phyloP scores from a whole-genome alignment of 441 rosid genomes.

The Bocquillonia castaneifolia region DNA sequence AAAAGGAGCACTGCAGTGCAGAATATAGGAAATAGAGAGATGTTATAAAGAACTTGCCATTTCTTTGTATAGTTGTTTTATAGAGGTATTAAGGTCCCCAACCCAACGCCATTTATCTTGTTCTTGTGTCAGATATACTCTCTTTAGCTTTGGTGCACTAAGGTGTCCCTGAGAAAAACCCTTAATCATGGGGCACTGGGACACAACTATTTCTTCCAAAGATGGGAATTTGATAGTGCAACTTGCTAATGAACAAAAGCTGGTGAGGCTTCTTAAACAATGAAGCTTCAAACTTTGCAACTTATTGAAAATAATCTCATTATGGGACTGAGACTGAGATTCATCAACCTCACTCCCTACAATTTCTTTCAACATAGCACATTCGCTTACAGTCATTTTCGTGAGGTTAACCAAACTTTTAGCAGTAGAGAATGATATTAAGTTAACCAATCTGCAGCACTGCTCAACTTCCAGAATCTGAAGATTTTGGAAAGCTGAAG shows the following conservation, averaged over 20 bases:
- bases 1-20: no score
- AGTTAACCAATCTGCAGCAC: slow-evolving; percentile 5
- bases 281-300: slow-evolving; percentile 6
- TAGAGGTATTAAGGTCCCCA: slow-evolving; percentile 8
- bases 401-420: slow-evolving; percentile 17
- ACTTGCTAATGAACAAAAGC: slow-evolving; percentile 18
- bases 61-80: background rate
- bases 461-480: background rate
- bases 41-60: background rate
- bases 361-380: slow-evolving; percentile 7
- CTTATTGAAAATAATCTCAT: slow-evolving; percentile 13
- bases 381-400: background rate
- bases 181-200: slow-evolving; percentile 24
- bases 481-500: slow-evolving; percentile 12
- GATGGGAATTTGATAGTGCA: slow-evolving; percentile 24
- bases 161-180: slow-evolving; percentile 10
- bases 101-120: slow-evolving; percentile 3
- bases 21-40: background rate
- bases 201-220: slow-evolving; percentile 2
- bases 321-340: background rate
- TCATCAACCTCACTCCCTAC: slow-evolving; percentile 3
- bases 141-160: background rate
- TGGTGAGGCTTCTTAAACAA: slow-evolving; percentile 16
- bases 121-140: background rate
- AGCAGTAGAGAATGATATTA: slow-evolving; percentile 19